Conservation (phyloP, 1,284 basidiomycete species). For the Fistulinella cinereoalba region DNA sequence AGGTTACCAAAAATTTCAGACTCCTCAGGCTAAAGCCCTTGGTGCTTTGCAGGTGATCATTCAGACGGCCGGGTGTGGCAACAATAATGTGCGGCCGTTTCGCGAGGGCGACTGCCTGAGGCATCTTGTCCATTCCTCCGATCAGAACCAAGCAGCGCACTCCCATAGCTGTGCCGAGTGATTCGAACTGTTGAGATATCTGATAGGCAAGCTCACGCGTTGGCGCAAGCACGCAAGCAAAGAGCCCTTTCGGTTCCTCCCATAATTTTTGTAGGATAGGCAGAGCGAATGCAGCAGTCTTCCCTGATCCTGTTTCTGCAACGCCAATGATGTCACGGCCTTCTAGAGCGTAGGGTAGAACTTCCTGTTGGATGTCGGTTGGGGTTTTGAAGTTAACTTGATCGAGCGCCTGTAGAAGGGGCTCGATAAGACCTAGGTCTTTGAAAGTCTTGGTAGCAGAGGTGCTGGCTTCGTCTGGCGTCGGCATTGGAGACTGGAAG, state of each 20-base stretch:
- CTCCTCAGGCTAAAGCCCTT: conserved; percentile 93
- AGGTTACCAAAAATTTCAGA: conserved; percentile 81
- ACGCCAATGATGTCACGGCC: conserved; percentile 97
- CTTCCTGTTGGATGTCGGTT: conserved; percentile 88
- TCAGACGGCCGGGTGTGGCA: conserved; percentile 94
- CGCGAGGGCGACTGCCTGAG: conserved; percentile 90
- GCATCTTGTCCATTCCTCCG: conserved; percentile 94
- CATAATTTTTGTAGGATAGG: conserved; percentile 96
- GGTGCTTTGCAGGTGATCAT: conserved; percentile 97
- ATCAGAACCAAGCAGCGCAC: conserved; percentile 91
- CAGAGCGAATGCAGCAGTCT: conserved; percentile 96
- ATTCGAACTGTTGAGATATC: conserved; percentile 95
- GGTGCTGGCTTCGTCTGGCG: conserved; percentile 59
- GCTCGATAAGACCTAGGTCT: conserved; percentile 84
- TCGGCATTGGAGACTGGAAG: conserved; percentile 49
- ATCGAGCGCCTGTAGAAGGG: conserved; percentile 83
- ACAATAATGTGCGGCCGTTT: conserved; percentile 95
- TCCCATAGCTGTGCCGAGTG: conserved; percentile 91
- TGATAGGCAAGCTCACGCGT: conserved; percentile 99
- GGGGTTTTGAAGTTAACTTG: conserved; percentile 85
- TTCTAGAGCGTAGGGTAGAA: conserved; percentile 87
- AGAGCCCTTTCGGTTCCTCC: conserved; percentile 94
- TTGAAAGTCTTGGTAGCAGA: conserved; percentile 57
- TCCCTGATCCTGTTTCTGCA: conserved; percentile 96
- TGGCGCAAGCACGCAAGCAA: conserved; percentile 92